Conservation (phyloP, 257 asterid species). For the Handroanthus guayacan region DNA sequence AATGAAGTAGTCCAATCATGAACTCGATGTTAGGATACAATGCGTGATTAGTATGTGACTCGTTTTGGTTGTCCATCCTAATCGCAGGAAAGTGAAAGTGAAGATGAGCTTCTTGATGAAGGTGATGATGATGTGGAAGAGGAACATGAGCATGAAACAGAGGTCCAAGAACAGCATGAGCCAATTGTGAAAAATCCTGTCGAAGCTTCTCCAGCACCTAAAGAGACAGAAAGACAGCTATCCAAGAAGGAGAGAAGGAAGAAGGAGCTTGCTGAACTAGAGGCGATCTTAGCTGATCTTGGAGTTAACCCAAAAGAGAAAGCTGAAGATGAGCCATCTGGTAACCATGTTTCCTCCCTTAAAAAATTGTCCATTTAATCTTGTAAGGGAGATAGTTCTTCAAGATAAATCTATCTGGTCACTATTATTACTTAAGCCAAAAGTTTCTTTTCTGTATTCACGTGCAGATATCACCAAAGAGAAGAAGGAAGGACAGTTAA, state of each 20-base stretch:
- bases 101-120: slow-evolving; percentile 68
- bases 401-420: neutral
- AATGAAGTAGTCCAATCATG: slow-evolving; percentile 1
- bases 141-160: slow-evolving; percentile 76
- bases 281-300: slow-evolving; percentile 89
- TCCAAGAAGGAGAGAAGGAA: slow-evolving; percentile 93
- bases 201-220: slow-evolving; percentile 66
- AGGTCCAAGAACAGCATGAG: slow-evolving; percentile 58
- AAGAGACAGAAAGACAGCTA: slow-evolving; percentile 90
- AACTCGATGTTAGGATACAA: neutral
- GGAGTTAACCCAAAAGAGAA: slow-evolving; percentile 63
- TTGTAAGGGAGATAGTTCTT: neutral
- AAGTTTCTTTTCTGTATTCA: neutral
- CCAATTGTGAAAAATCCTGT: slow-evolving; percentile 54
- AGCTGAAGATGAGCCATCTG: slow-evolving; percentile 66
- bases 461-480: slow-evolving; percentile 55
- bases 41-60: slow-evolving; percentile 20
- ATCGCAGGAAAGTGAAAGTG: slow-evolving; percentile 67
- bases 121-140: slow-evolving; percentile 72
- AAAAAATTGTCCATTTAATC: slow-evolving; percentile 2
- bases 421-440: neutral
- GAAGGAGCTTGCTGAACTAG: slow-evolving; percentile 96
- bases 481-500: slow-evolving; percentile 52
- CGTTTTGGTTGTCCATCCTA: slow-evolving; percentile 18
- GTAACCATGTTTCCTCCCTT: slow-evolving; percentile 46